These are phyloP conservation scores for Microbotryum lychnidis-dioicae DNA, from an alignment of 1,284 basidiomycete species.

Conservation along the genomic window DNA sequence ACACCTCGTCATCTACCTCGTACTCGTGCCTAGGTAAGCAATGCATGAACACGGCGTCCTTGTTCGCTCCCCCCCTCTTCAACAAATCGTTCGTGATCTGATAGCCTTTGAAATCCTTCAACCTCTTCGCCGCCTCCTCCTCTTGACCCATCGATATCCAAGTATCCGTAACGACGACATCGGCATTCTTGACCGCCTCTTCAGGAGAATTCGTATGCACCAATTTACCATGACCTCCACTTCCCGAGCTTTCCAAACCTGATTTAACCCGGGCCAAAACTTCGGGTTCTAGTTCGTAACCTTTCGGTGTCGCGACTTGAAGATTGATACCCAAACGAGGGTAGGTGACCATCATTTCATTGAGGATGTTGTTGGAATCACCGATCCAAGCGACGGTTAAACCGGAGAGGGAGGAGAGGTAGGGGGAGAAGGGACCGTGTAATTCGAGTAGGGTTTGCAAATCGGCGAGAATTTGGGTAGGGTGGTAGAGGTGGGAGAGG, in stretches of 20 bases:
- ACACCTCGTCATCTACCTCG: constrained; percentile 89
- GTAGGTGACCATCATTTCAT: constrained; percentile 93
- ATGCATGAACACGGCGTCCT: constrained; percentile 71
- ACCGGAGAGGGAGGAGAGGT: constrained; percentile 38
- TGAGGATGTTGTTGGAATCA: constrained; percentile 90
- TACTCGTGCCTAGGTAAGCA: constrained; percentile 87
- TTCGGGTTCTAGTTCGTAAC: constrained; percentile 65
- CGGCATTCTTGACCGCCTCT: constrained; percentile 80
- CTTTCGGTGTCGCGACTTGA: constrained; percentile 69
- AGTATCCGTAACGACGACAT: constrained; percentile 91
- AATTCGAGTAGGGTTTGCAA: constrained; percentile 77
- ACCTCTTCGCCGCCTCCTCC: constrained; percentile 78
- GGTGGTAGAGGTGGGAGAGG: constrained; percentile 90
- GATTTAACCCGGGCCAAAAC: constrained; percentile 66
- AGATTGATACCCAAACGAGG: constrained; percentile 84
- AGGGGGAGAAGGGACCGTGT: constrained; percentile 35
- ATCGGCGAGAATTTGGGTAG: constrained; percentile 91
- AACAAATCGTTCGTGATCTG: constrained; percentile 72
- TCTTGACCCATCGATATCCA: constrained; percentile 99
- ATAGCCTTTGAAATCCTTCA: constrained; percentile 82
- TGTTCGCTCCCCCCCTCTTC: constrained; percentile 39
- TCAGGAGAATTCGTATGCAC: constrained; percentile 68
- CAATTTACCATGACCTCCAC: constrained; percentile 47
- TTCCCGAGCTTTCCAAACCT: constrained; percentile 34
- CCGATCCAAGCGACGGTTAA: constrained; percentile 89